These are phyloP conservation scores for Monosporozyma servazzii DNA, from an alignment of 805 yeast species.

Conservation along the genomic window DNA sequence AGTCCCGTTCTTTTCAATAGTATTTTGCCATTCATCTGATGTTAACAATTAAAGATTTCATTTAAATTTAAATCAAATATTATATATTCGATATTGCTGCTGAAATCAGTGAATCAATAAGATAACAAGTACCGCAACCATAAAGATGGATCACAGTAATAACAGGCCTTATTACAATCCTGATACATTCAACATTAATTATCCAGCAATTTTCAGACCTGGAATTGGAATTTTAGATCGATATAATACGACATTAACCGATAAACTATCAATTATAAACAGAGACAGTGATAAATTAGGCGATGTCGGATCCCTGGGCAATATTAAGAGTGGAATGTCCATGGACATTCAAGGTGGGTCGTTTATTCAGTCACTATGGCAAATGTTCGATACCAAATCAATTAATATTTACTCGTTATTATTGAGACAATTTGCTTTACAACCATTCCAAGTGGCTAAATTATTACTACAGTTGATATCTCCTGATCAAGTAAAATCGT, in stretches of 20 bases:
- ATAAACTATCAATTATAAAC: constrained; percentile 27
- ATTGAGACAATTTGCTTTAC: neutral
- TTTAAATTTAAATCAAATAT: neutral
- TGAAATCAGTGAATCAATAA: neutral
- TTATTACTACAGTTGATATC: neutral
- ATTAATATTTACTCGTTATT: neutral
- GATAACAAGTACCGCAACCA: neutral
- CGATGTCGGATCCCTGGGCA: neutral
- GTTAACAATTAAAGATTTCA: neutral
- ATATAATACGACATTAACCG: constrained; percentile 33
- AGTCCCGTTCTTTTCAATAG: too few relatives aligned
- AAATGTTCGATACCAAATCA: neutral
- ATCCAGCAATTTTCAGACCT: constrained; percentile 49
- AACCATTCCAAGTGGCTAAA: neutral
- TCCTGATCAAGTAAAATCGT: neutral
- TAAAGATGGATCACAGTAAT: neutral
- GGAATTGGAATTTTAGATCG: constrained; percentile 52
- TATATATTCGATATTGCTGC: neutral
- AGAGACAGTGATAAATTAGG: neutral
- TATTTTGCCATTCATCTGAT: neutral
- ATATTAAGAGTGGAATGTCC: neutral
- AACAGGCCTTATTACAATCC: constrained; percentile 62
- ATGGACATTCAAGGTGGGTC: neutral
- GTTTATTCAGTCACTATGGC: neutral
- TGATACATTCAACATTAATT: constrained; percentile 57